phyloP scores from a whole-genome alignment of 208 protist genomes.

The Entamoeba histolytica region DNA sequence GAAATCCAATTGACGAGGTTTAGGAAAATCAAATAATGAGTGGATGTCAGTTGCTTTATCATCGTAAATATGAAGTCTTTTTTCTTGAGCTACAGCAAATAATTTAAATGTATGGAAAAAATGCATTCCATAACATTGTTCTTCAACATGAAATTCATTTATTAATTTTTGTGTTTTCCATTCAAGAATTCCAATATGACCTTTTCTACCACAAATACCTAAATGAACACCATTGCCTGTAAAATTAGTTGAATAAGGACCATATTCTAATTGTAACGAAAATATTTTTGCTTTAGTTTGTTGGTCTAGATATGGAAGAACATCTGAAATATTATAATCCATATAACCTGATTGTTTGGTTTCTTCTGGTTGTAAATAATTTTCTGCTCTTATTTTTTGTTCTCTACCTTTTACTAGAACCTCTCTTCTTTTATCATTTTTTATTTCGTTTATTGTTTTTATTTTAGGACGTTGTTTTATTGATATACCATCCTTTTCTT shows the following conservation, averaged over 20 bases:
- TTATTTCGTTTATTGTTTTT: background rate
- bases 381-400: background rate
- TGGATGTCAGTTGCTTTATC: slow-evolving; percentile 13
- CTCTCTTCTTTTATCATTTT: background rate
- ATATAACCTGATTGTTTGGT: background rate
- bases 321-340: background rate
- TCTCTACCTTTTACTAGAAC: too few species aligned
- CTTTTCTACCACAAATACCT: background rate
- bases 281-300: slow-evolving; percentile 1
- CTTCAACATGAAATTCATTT: background rate
- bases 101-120: background rate
- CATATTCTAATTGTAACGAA: background rate
- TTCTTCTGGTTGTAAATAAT: background rate
- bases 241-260: background rate
- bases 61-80: slow-evolving; percentile 13
- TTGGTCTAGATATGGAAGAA: background rate
- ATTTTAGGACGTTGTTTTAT: too few species aligned
- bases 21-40: background rate
- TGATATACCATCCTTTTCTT: too few species aligned
- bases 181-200: background rate
- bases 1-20: slow-evolving; percentile 52
- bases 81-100: background rate
- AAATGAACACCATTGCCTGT: background rate
- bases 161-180: background rate
- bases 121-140: background rate